Evolutionary conservation across 768 basidiomycete genomes (phyloP), one percentile per base, ranked within the genome.

Genomic region (Podaxis mareebaensis): DNA sequence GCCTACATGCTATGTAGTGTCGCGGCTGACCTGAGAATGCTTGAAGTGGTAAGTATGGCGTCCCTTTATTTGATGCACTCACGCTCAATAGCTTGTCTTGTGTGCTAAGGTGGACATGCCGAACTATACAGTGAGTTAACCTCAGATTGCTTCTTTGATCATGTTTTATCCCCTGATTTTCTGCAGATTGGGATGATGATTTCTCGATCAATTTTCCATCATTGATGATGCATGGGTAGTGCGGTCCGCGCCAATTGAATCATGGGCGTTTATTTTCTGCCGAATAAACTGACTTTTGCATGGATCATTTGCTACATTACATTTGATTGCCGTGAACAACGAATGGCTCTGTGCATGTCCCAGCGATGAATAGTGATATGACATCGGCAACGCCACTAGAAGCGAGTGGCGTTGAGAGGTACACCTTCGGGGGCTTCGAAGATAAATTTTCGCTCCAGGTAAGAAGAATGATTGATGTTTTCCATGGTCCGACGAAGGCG

Each of bases 41-140:
- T 86, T 64, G 87, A 88, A 74, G 86, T 87, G 74, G 87, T 84
- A 48, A 63, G 76, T 70, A 22, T 20, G 20, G 26, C 20, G 28
- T 52, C 33, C 67, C 64, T 30, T 44, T 36, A 38, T 70, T 12
- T 38, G 60, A 36, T 53, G 13, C 6, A n/a, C 12, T 4, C 26
- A 13, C 22, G 53, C 44, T 22, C 15, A 33, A 60, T 53, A 10
- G 57, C 39, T 20, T 49, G 39, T 10, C 38, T 42, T 11, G 22
- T 52, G 12, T 56, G 26, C 55, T 20, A 86, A 33, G 85, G 84
- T 87, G 40, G 86, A 86, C 65, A 86, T 87, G 86, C 86, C 86
- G 11, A 87, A 86, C 64, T 87, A 85, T 65, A 79, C 86, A 40
- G 86, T 86, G 70, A 61, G 82, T 75, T 15, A 53, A 52, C 36